phyloP scores from a whole-genome alignment of 305 asterid genomes.

The Fraxinus dipetala region DNA sequence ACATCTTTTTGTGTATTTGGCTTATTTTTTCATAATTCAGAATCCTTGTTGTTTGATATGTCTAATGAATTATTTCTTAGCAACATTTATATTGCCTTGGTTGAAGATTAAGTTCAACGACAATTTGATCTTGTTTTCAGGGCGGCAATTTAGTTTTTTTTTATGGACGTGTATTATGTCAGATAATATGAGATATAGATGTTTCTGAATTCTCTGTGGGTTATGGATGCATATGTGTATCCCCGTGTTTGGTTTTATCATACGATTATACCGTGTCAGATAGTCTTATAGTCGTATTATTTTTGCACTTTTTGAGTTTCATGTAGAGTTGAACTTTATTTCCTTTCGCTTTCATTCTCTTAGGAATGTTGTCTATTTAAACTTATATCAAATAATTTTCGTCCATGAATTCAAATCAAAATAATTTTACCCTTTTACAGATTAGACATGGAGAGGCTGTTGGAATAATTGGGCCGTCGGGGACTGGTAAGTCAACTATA shows the following conservation, averaged over 20 bases:
- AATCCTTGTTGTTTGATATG: not conserved
- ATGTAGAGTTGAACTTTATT: not conserved
- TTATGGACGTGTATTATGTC: not conserved
- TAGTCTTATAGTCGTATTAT: not conserved
- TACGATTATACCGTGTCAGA: not conserved
- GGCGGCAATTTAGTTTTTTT: not conserved
- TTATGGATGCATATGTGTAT: not conserved
- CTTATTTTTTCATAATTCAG: not conserved
- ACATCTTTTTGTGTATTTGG: not conserved
- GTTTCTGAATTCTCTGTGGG: not conserved
- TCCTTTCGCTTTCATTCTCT: conserved; percentile 1
- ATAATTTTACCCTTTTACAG: conserved; percentile 39
- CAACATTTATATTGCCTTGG: not conserved
- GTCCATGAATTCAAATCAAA: conserved; percentile 18
- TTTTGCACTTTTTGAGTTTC: not conserved
- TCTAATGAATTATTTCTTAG: not conserved
- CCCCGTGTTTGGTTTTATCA: not conserved
- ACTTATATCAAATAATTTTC: not conserved
- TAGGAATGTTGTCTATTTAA: not conserved
- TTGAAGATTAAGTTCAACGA: not conserved
- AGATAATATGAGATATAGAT: not conserved
- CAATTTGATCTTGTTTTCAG: not conserved
- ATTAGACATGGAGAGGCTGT: conserved; percentile 99
- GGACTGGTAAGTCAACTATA: conserved; percentile 95
- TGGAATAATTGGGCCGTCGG: conserved; percentile 99